Base-by-base conservation (phyloP, 495 filamentous ascomycete genomes). In the Penicillium samsonianum region DNA sequence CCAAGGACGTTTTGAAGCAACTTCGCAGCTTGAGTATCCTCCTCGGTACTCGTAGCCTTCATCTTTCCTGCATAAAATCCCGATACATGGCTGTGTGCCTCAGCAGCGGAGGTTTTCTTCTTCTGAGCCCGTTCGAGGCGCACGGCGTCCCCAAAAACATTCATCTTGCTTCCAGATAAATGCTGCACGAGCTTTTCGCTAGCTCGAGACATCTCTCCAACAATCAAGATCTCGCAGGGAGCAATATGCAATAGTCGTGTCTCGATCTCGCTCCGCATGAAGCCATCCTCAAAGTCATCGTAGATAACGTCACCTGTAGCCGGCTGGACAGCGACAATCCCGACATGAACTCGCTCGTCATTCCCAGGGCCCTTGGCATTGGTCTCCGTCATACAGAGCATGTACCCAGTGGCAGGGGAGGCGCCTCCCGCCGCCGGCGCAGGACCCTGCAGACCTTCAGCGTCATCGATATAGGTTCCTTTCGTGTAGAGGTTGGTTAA, bases 401-500 rank as follows among this genome's bases (percentile, higher is more conserved):
- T 76, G 69, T 96, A 96, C 9, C 94, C 94, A 4, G 91, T 95
- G 11, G 90, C 81, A 2, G 87, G 85, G 16, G 87, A 82, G 1
- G 84, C 82, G 26, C 82, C 80, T 30, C 73, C 76, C 14, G 77
- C 71, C 11, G 76, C 76, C 40, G 69, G 63, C 1, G 69, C 69
- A 16, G 80, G 68, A 30, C 73, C 77, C 43, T 89, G 86, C 10
- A 96, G 70, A 16, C 91, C 90, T 57, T 96, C 93, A 9, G 87
- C 80, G 71, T 99, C 94, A 67, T 99, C 94, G 48, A 99, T 88
- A 61, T 99, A 99, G 0, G 94, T 99, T 25, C 91, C 94, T 72
- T 99, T 99, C 7, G 94, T 99, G 73, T 98, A 99, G 10, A 99
- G 75, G 70, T 96, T 97, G 10, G 94, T 96, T 62, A 99, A 83